Evolutionary conservation across 176 grass and related monocot genomes (phyloP).

Genomic region (Avena eriantha): DNA sequence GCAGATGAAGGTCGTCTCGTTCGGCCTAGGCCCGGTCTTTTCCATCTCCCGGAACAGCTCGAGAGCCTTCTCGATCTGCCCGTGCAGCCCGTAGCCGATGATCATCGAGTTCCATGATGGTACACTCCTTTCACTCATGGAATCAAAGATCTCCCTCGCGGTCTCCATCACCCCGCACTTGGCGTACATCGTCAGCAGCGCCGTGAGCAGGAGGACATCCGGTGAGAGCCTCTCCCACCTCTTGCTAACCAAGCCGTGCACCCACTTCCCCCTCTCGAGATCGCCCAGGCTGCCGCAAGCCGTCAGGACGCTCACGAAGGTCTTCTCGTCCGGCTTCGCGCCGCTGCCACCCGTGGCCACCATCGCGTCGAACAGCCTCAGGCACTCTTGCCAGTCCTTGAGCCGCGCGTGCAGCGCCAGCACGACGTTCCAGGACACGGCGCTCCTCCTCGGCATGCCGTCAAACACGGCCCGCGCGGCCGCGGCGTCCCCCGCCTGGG

Average conservation of each 20-base stretch:
- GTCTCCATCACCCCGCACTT: slow-evolving; percentile 67
- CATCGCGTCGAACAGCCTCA: slow-evolving; percentile 62
- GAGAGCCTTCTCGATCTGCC: slow-evolving; percentile 57
- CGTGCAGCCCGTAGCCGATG: slow-evolving; percentile 63
- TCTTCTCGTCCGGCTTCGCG: slow-evolving; percentile 50
- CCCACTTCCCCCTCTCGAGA: slow-evolving; percentile 59
- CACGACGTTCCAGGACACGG: slow-evolving; percentile 60
- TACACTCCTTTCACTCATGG: slow-evolving; percentile 50
- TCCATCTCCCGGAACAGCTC: slow-evolving; percentile 77
- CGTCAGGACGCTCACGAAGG: slow-evolving; percentile 63
- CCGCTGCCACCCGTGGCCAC: slow-evolving; percentile 14
- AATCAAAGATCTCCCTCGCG: slow-evolving; percentile 57
- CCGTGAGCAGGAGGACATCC: slow-evolving; percentile 62
- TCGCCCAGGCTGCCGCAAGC: slow-evolving; percentile 62
- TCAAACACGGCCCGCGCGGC: slow-evolving; percentile 48
- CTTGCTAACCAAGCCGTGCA: slow-evolving; percentile 45
- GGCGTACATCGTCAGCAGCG: slow-evolving; percentile 63
- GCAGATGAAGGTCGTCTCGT: slow-evolving; percentile 63
- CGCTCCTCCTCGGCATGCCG: slow-evolving; percentile 54
- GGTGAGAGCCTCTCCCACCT: slow-evolving; percentile 45
- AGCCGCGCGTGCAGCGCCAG: slow-evolving; percentile 54
- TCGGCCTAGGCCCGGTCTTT: slow-evolving; percentile 47
- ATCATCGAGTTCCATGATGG: slow-evolving; percentile 84
- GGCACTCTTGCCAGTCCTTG: slow-evolving; percentile 64
- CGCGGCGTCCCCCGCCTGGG: not conserved